These are phyloP conservation scores for Fusarium pseudonygamai DNA, from an alignment of 2,329 filamentous ascomycete genomes.

Conservation along the genomic window DNA sequence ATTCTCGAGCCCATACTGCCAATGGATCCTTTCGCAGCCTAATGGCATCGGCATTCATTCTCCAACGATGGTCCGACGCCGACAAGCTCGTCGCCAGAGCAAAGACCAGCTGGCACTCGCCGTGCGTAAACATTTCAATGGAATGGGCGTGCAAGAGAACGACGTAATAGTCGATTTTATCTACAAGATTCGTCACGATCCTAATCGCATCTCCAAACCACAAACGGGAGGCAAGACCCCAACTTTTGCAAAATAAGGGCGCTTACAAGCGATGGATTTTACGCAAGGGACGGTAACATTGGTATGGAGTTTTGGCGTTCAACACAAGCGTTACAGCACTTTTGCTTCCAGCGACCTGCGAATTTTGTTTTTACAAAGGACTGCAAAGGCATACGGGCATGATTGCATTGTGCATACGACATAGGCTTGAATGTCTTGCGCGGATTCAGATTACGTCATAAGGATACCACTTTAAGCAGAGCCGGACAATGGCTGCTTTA, in stretches of 20 bases:
- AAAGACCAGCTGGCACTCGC: conserved; percentile 77
- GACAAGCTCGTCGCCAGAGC: conserved; percentile 71
- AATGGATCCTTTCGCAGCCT: conserved; percentile 68
- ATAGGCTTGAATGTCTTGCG: conserved; percentile 25
- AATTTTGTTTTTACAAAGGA: conserved; percentile 13
- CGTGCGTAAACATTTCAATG: conserved; percentile 86
- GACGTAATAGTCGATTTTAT: conserved; percentile 84
- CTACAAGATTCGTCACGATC: conserved; percentile 67
- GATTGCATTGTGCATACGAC: conserved; percentile 22
- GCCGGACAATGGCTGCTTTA: conserved; percentile 5
- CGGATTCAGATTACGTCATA: conserved; percentile 36
- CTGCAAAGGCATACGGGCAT: conserved; percentile 24
- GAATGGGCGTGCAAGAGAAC: conserved; percentile 79
- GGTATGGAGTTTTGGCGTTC: conserved; percentile 34
- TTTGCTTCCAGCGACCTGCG: conserved; percentile 15
- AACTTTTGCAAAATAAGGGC: conserved; percentile 23
- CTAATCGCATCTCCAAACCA: conserved; percentile 43
- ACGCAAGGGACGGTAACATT: conserved; percentile 18
- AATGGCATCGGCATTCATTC: conserved; percentile 75
- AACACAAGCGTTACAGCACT: conserved; percentile 12
- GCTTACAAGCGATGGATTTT: conserved; percentile 1
- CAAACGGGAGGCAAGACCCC: conserved; percentile 5
- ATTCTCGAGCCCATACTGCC: conserved; percentile 71
- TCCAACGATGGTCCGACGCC: conserved; percentile 77
- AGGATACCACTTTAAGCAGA: conserved; percentile 35